Base-by-base conservation (phyloP, 2,329 filamentous ascomycete species). In the Xylaria digitata region DNA sequence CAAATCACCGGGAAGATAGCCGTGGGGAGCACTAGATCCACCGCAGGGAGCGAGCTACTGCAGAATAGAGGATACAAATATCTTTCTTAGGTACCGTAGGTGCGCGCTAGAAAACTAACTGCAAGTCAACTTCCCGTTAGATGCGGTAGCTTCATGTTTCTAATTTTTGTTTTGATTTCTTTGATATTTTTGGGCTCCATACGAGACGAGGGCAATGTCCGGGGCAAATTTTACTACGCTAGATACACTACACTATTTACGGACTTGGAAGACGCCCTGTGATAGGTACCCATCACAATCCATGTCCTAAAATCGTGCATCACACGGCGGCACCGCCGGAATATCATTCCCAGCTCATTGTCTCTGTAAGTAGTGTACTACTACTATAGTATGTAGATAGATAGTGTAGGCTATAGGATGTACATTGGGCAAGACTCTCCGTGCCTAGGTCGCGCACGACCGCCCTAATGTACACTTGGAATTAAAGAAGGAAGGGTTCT, bases 401-500 rank as follows among this genome's bases (percentile, higher is more conserved):
- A 23, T 21, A 17, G 32, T 42, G 4, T 6, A 26, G 21, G 13
- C 21, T 7, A 40, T 40, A 40, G 37, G 11, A 40, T 26, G 11
- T 19, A 8, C 9, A 26, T 23, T 23, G 17, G 7, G 26, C 8
- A 23, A 40, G 37, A 9, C 58, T 15, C n/a, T 32, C n/a, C 32
- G 37, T 40, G 37, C 37, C 37, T 40, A 40, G 37, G 11, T 13
- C 11, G 37, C 37, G 37, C 11, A 13, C 37, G 37, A 15, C 37
- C 11, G 32, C 32, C 37, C 37, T 40, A 5, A 62, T 21, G 17
- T 9, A 34, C 34, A 34, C 61, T 59, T 60, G 2, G 42, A 45
- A 26, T 53, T 40, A 6, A 61, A 59, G 52, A 59, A 49, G 62
- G 66, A 68, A 68, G 48, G 52, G 61, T 70, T 70, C 68, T 57